A percentile compares a stretch with the other conserved stretches of the same genome.
Evolutionary conservation across 1,284 basidiomycete species (phyloP).

Genomic region (Amylostereum chailletii): DNA sequence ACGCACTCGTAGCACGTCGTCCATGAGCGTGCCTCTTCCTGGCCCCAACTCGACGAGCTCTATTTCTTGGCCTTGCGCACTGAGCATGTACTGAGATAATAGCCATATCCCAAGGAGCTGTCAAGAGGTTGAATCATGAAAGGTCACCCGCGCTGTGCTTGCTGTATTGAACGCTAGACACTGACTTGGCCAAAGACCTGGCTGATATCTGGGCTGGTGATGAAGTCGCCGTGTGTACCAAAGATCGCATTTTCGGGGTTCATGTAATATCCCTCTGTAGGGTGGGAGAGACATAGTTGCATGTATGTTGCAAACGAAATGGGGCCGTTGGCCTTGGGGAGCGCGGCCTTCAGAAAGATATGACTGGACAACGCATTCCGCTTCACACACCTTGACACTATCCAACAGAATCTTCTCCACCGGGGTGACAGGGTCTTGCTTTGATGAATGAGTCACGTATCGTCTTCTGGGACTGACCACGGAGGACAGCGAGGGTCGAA

Average conservation of each 20-base stretch:
- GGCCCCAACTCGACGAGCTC: slow-evolving; percentile 91
- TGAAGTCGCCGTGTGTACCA: slow-evolving; percentile 87
- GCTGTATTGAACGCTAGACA: background rate
- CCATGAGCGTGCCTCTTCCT: slow-evolving; percentile 87
- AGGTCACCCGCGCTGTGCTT: slow-evolving; percentile 26
- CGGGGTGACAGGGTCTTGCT: slow-evolving; percentile 22
- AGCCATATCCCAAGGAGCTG: slow-evolving; percentile 87
- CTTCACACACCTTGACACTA: slow-evolving; percentile 48
- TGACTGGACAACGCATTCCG: background rate
- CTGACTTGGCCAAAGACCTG: slow-evolving; percentile 93
- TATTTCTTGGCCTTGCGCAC: slow-evolving; percentile 43
- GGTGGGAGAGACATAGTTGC: slow-evolving; percentile 82
- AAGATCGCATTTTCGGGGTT: slow-evolving; percentile 68
- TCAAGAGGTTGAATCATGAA: slow-evolving; percentile 12
- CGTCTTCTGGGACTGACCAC: background rate
- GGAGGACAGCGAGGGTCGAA: no score
- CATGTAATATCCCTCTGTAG: slow-evolving; percentile 86
- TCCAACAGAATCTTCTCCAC: slow-evolving; percentile 62
- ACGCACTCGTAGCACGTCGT: slow-evolving; percentile 81
- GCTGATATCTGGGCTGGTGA: slow-evolving; percentile 94
- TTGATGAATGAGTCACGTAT: background rate
- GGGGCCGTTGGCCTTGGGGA: slow-evolving; percentile 71
- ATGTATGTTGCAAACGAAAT: slow-evolving; percentile 83
- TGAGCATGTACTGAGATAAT: slow-evolving; percentile 67
- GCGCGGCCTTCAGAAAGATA: background rate